Conservation (phyloP, 129 eudicot species). For the sunflower (Helianthus annuus) region DNA sequence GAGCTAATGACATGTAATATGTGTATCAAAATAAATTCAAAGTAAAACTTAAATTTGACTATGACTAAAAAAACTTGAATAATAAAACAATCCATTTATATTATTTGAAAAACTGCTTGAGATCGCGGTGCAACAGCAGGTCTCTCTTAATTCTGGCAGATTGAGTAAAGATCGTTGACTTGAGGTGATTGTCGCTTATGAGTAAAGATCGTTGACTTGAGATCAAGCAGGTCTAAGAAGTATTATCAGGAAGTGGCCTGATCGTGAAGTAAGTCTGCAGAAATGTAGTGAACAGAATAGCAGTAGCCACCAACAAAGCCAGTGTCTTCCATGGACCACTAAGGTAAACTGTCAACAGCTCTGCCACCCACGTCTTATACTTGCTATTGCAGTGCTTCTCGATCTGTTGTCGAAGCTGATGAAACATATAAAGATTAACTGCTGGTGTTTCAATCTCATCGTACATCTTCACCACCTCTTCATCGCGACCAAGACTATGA, state of each 20-base stretch:
- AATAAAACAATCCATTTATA: too few species aligned
- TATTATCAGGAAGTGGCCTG: neutral
- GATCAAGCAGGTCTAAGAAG: neutral
- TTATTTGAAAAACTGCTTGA: too few species aligned
- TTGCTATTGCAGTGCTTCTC: slow-evolving; percentile 30
- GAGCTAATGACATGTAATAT: too few species aligned
- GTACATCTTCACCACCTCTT: slow-evolving; percentile 38
- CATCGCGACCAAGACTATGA: slow-evolving; percentile 25
- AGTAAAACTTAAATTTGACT: too few species aligned
- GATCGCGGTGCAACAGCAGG: neutral
- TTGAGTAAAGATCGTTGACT: too few species aligned
- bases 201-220: too few species aligned
- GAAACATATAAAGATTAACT: slow-evolving; percentile 13
- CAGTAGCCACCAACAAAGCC: slow-evolving; percentile 42
- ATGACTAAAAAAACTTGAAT: too few species aligned
- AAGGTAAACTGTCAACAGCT: slow-evolving; percentile 30
- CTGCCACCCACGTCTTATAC: slow-evolving; percentile 42
- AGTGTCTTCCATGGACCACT: slow-evolving; percentile 50
- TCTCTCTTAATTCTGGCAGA: neutral
- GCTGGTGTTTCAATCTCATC: slow-evolving; percentile 34
- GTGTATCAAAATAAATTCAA: too few species aligned
- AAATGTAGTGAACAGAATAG: slow-evolving; percentile 32
- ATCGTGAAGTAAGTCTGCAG: slow-evolving; percentile 38
- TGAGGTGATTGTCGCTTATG: too few species aligned
- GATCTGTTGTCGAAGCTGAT: slow-evolving; percentile 13